Base-by-base conservation (phyloP, 2,329 filamentous ascomycete species). In the Neoarthrinium moseri region DNA sequence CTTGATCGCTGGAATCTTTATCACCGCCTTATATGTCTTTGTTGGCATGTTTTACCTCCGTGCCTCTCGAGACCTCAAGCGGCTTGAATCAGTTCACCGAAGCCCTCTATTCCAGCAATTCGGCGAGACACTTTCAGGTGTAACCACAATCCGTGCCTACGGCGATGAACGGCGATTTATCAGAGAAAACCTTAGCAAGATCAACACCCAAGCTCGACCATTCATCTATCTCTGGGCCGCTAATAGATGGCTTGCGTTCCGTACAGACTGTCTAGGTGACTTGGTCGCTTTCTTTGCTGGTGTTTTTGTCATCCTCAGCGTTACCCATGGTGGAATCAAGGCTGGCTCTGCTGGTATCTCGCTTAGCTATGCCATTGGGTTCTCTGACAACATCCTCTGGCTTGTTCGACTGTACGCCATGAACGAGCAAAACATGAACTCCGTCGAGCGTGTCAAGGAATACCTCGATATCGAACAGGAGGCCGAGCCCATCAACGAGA, bases 341-440 rank as follows among this genome's bases (percentile, higher is more conserved):
- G 84, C 94, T 34, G 94, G 94, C 52, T 88, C 91, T 39, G 94
- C 92, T 24, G 94, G 94, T 72, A 80, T 99, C 51, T 95, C 94
- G 5, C 74, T 99, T 59, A 96, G 90, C 41, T 99, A 99, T 60
- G 94, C 94, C 13, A 89, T 99, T 56, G 92, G 89, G 1, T 99
- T 99, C 60, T 95, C 91, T 0, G 94, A 99, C 66, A 97, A 96
- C 55, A 87, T 99, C 6, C 72, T 99, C 15, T 99, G 94, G 94
- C 84, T 97, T 45, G 91, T 99, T 23, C 86, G 94, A 37, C 77
- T 96, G 12, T 99, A 99, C 65, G 87, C 91, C 0, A 83, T 89
- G 62, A 96, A 97, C 60, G 94, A 99, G 70, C 94, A 99, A 68
- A 97, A 96, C 69, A 97, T 99, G 94, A 99, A 99, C 69, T 92